Conservation (phyloP, 176 grass and related monocot genomes). For the Aegilops tauschii region DNA sequence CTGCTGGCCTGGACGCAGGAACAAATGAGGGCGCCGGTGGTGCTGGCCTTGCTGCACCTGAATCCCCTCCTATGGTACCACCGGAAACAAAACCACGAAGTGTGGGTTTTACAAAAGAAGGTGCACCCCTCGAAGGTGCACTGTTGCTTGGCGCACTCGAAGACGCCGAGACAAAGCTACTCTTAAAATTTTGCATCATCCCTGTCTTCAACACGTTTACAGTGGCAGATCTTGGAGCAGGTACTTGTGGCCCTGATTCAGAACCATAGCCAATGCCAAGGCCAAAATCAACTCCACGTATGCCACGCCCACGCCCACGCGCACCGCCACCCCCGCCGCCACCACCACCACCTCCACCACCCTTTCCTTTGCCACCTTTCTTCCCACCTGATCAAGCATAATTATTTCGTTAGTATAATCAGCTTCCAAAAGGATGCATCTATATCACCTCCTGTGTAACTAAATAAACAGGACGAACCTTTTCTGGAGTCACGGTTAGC, state of each 20-base stretch:
- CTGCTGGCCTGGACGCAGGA: slow-evolving; percentile 40
- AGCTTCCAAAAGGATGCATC: neutral
- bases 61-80: slow-evolving; percentile 74
- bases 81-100: slow-evolving; percentile 91
- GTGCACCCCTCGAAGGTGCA: slow-evolving; percentile 6
- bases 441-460: neutral
- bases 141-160: slow-evolving; percentile 39
- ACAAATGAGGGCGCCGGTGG: slow-evolving; percentile 15
- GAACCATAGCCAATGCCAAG: slow-evolving; percentile 86
- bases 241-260: slow-evolving; percentile 59
- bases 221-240: slow-evolving; percentile 55
- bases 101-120: slow-evolving; percentile 48
- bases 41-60: slow-evolving; percentile 17
- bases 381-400: slow-evolving; percentile 62
- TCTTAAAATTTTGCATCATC: slow-evolving; percentile 88
- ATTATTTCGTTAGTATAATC: slow-evolving; percentile 19
- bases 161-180: slow-evolving; percentile 82
- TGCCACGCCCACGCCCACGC: slow-evolving; percentile 58
- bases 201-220: slow-evolving; percentile 71
- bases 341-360: slow-evolving; percentile 28
- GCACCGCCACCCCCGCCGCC: slow-evolving; percentile 7
- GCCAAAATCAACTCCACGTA: slow-evolving; percentile 96
- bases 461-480: slow-evolving; percentile 43
- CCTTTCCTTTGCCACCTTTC: slow-evolving; percentile 81
- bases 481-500: slow-evolving; percentile 87